phyloP scores from a whole-genome alignment of 345 rosid species.

The Lepidium sativum region DNA sequence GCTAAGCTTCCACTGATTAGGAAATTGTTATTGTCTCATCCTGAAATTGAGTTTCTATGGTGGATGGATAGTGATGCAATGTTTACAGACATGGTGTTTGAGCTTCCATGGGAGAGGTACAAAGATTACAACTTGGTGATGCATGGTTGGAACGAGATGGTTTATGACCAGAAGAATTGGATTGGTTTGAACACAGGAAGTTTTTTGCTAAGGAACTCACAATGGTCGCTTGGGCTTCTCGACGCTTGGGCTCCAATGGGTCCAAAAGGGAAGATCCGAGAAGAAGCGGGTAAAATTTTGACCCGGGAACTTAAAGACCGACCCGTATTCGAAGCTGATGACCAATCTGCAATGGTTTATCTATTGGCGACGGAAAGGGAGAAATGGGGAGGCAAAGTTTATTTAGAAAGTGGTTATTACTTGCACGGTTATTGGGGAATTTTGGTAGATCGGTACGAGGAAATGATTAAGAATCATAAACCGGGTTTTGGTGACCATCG shows the following conservation, averaged over 20 bases:
- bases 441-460: slow-evolving; percentile 64
- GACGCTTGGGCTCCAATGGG: slow-evolving; percentile 78
- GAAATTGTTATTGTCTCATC: slow-evolving; percentile 53
- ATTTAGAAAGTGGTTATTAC: slow-evolving; percentile 61
- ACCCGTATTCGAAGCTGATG: slow-evolving; percentile 65
- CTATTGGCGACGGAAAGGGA: slow-evolving; percentile 49
- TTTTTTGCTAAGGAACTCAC: slow-evolving; percentile 53
- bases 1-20: slow-evolving; percentile 63
- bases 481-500: slow-evolving; percentile 64
- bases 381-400: slow-evolving; percentile 60
- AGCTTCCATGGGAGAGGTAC: slow-evolving; percentile 78
- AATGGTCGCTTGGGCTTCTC: slow-evolving; percentile 63
- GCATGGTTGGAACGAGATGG: slow-evolving; percentile 77
- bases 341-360: slow-evolving; percentile 71
- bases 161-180: slow-evolving; percentile 62
- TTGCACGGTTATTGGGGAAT: slow-evolving; percentile 71
- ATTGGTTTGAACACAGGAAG: slow-evolving; percentile 66
- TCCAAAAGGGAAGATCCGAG: slow-evolving; percentile 53
- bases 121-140: slow-evolving; percentile 49
- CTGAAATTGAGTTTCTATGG: slow-evolving; percentile 65
- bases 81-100: slow-evolving; percentile 76
- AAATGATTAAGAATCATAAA: slow-evolving; percentile 57
- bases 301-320: slow-evolving; percentile 52
- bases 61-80: slow-evolving; percentile 82
- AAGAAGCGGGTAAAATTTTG: slow-evolving; percentile 53